A percentile compares a stretch with the other conserved stretches of the same genome.
Evolutionary conservation across 345 rosid species (phyloP).

Genomic region (Hirschfeldia incana): DNA sequence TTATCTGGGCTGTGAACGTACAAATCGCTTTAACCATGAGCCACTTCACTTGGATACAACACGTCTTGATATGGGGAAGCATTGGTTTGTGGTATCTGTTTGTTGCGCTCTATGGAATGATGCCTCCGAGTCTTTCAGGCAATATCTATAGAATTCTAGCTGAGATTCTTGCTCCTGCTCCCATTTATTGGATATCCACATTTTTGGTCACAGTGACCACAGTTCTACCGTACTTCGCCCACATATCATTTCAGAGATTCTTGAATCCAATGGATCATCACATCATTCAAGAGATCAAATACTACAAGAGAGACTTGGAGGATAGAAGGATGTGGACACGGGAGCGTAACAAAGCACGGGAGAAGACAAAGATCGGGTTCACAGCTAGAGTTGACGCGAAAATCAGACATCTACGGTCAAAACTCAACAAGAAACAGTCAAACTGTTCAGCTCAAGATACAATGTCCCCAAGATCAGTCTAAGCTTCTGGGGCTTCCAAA

Average conservation of each 20-base stretch:
- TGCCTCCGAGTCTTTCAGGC: constrained; percentile 65
- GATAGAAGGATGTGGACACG: constrained; percentile 86
- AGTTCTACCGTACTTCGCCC: constrained; percentile 62
- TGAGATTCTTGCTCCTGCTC: constrained; percentile 86
- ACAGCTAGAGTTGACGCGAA: constrained; percentile 91
- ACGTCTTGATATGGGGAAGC: constrained; percentile 89
- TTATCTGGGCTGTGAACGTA: constrained; percentile 84
- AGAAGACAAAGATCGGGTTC: constrained; percentile 93
- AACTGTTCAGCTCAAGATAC: constrained; percentile 40
- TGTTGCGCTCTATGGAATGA: constrained; percentile 70
- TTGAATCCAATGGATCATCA: constrained; percentile 92
- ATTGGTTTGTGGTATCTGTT: constrained; percentile 75
- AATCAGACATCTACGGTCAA: constrained; percentile 74
- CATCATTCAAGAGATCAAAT: constrained; percentile 89
- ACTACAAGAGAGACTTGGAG: constrained; percentile 73
- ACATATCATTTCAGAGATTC: constrained; percentile 73
- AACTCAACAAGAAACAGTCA: constrained; percentile 67
- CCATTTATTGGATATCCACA: constrained; percentile 71
- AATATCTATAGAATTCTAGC: constrained; percentile 61
- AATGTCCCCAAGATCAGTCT: constrained; percentile 44
- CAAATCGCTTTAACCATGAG: constrained; percentile 90
- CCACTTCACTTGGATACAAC: constrained; percentile 98
- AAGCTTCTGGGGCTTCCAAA: background rate
- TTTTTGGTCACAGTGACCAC: constrained; percentile 65
- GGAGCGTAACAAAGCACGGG: constrained; percentile 84